These are phyloP conservation scores for Neltuma alba DNA, from an alignment of 306 rosid species.

Conservation along the genomic window DNA sequence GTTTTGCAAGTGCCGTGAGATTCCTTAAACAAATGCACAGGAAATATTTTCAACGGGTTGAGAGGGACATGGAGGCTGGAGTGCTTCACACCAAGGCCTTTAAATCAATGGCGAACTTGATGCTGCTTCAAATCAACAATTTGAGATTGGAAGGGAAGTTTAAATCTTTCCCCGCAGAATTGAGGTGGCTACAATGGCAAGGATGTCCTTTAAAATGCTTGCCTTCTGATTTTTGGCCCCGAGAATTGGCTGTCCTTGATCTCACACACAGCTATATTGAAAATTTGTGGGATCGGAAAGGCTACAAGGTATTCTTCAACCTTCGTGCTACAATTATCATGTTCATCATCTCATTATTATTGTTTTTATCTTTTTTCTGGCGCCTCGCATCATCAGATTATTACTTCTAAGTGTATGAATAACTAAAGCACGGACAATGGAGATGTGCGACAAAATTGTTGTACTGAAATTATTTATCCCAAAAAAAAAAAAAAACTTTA, in stretches of 20 bases:
- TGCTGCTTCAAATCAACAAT: constrained; percentile 65
- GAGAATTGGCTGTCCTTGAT: constrained; percentile 58
- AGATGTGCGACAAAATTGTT: too few species aligned
- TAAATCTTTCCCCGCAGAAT: constrained; percentile 46
- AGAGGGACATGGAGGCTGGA: constrained; percentile 28
- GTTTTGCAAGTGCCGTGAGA: background rate
- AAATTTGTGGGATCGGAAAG: constrained; percentile 32
- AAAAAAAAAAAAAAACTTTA: too few species aligned
- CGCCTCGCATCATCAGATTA: too few species aligned
- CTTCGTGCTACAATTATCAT: too few species aligned
- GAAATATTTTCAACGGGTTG: constrained; percentile 30
- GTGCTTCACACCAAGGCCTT: constrained; percentile 42
- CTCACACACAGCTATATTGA: constrained; percentile 48
- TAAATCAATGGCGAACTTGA: constrained; percentile 48
- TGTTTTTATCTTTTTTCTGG: too few species aligned
- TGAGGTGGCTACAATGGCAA: constrained; percentile 77
- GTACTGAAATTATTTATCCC: too few species aligned
- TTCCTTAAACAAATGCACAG: background rate
- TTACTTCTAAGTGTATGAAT: too few species aligned
- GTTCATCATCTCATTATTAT: too few species aligned
- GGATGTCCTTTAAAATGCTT: constrained; percentile 51
- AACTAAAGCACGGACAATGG: too few species aligned
- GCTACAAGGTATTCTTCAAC: background rate
- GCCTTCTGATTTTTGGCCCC: constrained; percentile 49
- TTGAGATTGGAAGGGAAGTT: too few species aligned